A percentile compares a stretch with the other conserved stretches of the same genome.
phyloP scores from a whole-genome alignment of 2,329 filamentous ascomycete genomes.

The Botrytis galanthina region DNA sequence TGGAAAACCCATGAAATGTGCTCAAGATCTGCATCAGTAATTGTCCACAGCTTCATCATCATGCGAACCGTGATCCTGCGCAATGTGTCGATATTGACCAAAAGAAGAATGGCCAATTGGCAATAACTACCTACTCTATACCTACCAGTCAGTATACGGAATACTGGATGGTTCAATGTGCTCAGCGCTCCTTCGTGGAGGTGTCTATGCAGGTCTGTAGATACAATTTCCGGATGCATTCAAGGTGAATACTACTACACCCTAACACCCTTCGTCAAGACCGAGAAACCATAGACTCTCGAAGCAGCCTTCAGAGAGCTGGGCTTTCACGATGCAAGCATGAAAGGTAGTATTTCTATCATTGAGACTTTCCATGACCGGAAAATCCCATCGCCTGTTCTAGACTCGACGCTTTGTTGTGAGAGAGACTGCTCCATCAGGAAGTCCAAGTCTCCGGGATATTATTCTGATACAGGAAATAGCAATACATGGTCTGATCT shows the following conservation, averaged over 20 bases:
- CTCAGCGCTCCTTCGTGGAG: not conserved
- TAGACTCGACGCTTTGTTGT: slow-evolving; percentile 2
- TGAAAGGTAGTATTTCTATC: not conserved
- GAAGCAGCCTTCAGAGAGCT: not conserved
- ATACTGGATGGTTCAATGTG: not conserved
- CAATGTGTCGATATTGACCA: not conserved
- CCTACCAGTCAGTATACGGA: not conserved
- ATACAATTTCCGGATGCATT: not conserved
- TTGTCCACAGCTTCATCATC: not conserved
- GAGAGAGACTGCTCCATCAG: not conserved
- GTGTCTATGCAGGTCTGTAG: not conserved
- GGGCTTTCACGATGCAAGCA: not conserved
- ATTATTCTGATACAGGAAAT: not conserved
- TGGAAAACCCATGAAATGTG: not conserved
- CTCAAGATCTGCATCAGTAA: not conserved
- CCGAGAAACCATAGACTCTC: not conserved
- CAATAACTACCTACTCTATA: too few species aligned
- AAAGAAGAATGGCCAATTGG: not conserved
- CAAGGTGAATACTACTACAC: not conserved
- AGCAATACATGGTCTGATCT: not conserved
- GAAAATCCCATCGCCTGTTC: slow-evolving; percentile 4
- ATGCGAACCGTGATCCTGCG: not conserved
- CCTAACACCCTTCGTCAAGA: too few species aligned
- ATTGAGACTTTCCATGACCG: not conserved
- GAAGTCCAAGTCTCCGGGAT: not conserved